These are phyloP conservation scores for Waltergamsia citrina DNA, from an alignment of 2,329 filamentous ascomycete genomes.

Conservation along the genomic window DNA sequence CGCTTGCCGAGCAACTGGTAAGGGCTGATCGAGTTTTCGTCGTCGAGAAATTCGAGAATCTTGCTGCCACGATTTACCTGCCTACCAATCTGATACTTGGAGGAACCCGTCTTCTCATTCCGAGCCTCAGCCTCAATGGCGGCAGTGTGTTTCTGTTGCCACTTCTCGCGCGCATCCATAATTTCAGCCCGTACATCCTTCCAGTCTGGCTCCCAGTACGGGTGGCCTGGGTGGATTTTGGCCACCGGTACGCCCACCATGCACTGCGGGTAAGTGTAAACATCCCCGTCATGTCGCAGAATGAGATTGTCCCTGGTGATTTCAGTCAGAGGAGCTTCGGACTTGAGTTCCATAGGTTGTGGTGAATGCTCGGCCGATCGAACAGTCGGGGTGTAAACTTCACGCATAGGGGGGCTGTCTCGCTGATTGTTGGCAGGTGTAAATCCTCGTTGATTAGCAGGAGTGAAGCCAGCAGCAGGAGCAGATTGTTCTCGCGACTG, in stretches of 20 bases:
- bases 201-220: slow-evolving; percentile 49
- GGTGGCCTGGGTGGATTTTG: slow-evolving; percentile 38
- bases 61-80: slow-evolving; percentile 45
- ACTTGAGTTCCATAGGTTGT: slow-evolving; percentile 1
- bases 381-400: slow-evolving; percentile 1
- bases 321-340: slow-evolving; percentile 14
- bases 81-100: slow-evolving; percentile 43
- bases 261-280: slow-evolving; percentile 41
- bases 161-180: slow-evolving; percentile 32
- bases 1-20: slow-evolving; percentile 46
- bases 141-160: slow-evolving; percentile 35
- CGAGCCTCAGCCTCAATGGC: slow-evolving; percentile 20
- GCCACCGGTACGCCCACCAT: slow-evolving; percentile 42
- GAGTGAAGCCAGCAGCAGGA: slow-evolving; percentile 3
- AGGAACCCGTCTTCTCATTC: slow-evolving; percentile 24
- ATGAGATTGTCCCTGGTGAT: slow-evolving; percentile 36
- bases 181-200: slow-evolving; percentile 32
- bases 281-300: slow-evolving; percentile 36
- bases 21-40: slow-evolving; percentile 40
- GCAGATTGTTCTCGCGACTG: too few relatives aligned
- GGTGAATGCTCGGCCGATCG: slow-evolving; percentile 5
- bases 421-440: slow-evolving; percentile 1
- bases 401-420: slow-evolving; percentile 2
- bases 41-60: slow-evolving; percentile 41
- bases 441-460: slow-evolving; percentile 4